Evolutionary conservation across 1,139 yeast species (phyloP).

Genomic region (Saccharomycopsis crataegensis): DNA sequence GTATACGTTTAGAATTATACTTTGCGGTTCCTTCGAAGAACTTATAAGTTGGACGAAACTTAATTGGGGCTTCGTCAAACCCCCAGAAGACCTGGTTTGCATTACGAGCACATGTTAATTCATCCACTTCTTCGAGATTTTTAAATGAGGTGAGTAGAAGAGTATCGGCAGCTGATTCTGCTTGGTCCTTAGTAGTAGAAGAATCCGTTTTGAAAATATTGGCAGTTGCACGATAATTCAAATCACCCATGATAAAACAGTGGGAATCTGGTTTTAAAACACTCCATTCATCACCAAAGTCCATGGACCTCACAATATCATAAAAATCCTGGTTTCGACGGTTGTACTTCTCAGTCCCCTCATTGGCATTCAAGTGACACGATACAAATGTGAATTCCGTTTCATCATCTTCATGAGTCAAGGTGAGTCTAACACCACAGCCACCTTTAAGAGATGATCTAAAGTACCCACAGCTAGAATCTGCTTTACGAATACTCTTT

Average conservation of each 20-base stretch:
- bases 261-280: conserved; percentile 51
- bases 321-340: conserved; percentile 48
- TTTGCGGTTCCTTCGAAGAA: conserved; percentile 37
- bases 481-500: conserved; percentile 27
- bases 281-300: conserved; percentile 54
- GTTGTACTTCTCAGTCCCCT: conserved; percentile 44
- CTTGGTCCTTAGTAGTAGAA: background rate
- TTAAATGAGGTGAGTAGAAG: background rate
- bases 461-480: conserved; percentile 48
- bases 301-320: conserved; percentile 44
- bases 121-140: conserved; percentile 43
- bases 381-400: conserved; percentile 51
- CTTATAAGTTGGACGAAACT: conserved; percentile 74
- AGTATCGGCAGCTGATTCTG: background rate
- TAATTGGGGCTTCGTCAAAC: conserved; percentile 53
- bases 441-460: conserved; percentile 72
- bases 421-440: conserved; percentile 47
- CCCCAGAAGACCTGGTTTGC: conserved; percentile 46
- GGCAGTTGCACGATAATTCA: conserved; percentile 61
- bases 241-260: conserved; percentile 71
- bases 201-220: conserved; percentile 23
- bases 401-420: conserved; percentile 28
- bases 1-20: conserved; percentile 55
- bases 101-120: conserved; percentile 41
- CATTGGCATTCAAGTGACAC: conserved; percentile 72